Evolutionary conservation across 148 eudicot genomes (phyloP), one percentile per base, ranked within the genome.

Genomic region (Vaccinium myrtillus): DNA sequence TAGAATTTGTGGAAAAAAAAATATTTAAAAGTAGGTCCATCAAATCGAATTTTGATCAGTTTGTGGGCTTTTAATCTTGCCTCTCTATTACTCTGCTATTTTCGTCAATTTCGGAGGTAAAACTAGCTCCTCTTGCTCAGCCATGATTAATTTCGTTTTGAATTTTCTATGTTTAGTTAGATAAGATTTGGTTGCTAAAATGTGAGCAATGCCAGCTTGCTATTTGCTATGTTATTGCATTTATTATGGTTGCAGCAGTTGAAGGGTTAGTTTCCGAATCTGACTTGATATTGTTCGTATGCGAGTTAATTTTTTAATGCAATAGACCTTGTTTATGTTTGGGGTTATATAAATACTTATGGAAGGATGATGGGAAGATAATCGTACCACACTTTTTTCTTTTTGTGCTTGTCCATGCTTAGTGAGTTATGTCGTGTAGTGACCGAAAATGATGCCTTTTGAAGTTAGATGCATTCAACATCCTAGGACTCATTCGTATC

Each of bases 61-160:
- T 71, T 46, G 0, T 50, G 54, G 8, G 30, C 15, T 25, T 18
- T 19, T 13, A 21, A 80, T 30, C 10, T 50, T 71, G 19, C 25
- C 61, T 15, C 76, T 70, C 23, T 2, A 2, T 8, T 14, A 53
- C 8, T 36, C 0, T 6, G 5, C 8, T 10, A 4, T 30, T 82
- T 21, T 46, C 16, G 15, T 23, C 16, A 51, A 69, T 50, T 70
- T 43, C 5, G 21, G 63, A 82, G 84, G 78, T 82, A 82, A 82
- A 51, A 27, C 77, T 71, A 30, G 30, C 50, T 65, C 77, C 56
- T 81, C 14, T 49, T 65, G 23, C 46, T 81, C 19, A 49, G 43
- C 32, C 75, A 69, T 69, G 13, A 14, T 63, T 63, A 48, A 27
- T 67, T 25, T 43, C 49, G 55, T 23, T 21, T 59, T 80, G 54